Conservation (phyloP, 495 filamentous ascomycete genomes). For the Aspergillus cristatus region DNA sequence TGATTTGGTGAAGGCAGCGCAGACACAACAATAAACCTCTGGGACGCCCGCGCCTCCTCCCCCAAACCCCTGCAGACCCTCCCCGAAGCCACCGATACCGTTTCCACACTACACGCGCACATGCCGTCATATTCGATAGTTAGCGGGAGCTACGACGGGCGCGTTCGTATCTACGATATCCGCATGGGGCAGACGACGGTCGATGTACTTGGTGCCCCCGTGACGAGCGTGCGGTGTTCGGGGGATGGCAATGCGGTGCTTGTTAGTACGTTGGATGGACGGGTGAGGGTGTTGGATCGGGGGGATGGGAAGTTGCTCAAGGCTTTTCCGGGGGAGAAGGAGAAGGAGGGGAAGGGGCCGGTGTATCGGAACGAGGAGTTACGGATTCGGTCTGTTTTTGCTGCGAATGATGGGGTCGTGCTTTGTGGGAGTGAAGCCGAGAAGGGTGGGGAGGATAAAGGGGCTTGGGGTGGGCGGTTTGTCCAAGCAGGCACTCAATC, state of each 20-base stretch:
- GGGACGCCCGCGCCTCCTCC: slow-evolving; percentile 60
- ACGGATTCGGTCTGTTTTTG: slow-evolving; percentile 62
- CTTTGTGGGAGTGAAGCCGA: slow-evolving; percentile 70
- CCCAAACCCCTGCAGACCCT: slow-evolving; percentile 70
- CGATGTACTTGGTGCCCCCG: slow-evolving; percentile 52
- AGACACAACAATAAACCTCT: slow-evolving; percentile 76
- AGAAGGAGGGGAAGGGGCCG: slow-evolving; percentile 1
- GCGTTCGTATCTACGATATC: slow-evolving; percentile 78
- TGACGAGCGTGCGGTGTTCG: slow-evolving; percentile 62
- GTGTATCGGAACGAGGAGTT: slow-evolving; percentile 57
- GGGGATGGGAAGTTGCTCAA: slow-evolving; percentile 62
- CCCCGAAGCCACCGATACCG: slow-evolving; percentile 66
- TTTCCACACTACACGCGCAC: slow-evolving; percentile 50
- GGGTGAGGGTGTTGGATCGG: slow-evolving; percentile 74
- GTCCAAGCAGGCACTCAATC: too few species aligned
- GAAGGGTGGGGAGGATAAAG: slow-evolving; percentile 7
- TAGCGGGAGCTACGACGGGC: slow-evolving; percentile 77
- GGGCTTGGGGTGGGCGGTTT: slow-evolving; percentile 22
- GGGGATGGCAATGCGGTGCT: slow-evolving; percentile 64
- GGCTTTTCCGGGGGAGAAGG: slow-evolving; percentile 49
- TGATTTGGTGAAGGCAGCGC: slow-evolving; percentile 47
- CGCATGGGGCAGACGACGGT: slow-evolving; percentile 63
- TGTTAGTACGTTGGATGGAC: slow-evolving; percentile 66
- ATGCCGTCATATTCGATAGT: slow-evolving; percentile 34
- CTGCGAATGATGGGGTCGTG: slow-evolving; percentile 64